These are phyloP conservation scores for Talaromyces atroroseus DNA, from an alignment of 2,329 filamentous ascomycete species.

Conservation along the genomic window DNA sequence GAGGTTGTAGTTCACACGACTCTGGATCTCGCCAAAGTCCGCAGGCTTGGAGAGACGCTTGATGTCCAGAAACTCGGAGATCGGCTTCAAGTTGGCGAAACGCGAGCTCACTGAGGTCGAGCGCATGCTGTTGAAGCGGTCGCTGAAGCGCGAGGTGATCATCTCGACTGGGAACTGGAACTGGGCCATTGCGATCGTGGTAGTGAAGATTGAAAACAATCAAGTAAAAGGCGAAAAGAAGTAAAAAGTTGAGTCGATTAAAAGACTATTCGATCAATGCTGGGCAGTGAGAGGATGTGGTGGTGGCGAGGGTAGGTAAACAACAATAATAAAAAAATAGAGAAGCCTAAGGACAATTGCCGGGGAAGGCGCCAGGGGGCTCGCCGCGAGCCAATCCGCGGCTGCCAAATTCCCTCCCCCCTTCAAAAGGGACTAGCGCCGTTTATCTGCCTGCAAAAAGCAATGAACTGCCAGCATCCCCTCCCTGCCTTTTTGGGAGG, in stretches of 20 bases:
- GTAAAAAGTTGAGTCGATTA: not conserved
- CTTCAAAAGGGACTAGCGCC: constrained; percentile 1
- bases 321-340: not conserved
- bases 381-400: constrained; percentile 9
- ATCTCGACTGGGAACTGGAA: constrained; percentile 90
- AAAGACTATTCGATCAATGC: not conserved
- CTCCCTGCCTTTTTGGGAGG: too few relatives aligned
- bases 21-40: constrained; percentile 86
- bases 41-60: constrained; percentile 92
- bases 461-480: too few relatives aligned
- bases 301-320: not conserved
- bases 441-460: not conserved
- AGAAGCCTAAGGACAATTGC: not conserved
- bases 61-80: constrained; percentile 91
- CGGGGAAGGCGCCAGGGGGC: constrained; percentile 5
- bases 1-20: constrained; percentile 93
- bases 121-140: constrained; percentile 79
- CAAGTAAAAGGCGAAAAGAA: constrained; percentile 10
- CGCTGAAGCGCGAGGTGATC: constrained; percentile 85
- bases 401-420: constrained; percentile 10
- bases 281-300: not conserved
- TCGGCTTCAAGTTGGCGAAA: constrained; percentile 85
- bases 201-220: not conserved
- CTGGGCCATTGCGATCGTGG: constrained; percentile 60
- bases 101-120: constrained; percentile 71